Evolutionary conservation across 2,329 filamentous ascomycete genomes (phyloP).

Genomic region (Chrysoporthe cubensis): DNA sequence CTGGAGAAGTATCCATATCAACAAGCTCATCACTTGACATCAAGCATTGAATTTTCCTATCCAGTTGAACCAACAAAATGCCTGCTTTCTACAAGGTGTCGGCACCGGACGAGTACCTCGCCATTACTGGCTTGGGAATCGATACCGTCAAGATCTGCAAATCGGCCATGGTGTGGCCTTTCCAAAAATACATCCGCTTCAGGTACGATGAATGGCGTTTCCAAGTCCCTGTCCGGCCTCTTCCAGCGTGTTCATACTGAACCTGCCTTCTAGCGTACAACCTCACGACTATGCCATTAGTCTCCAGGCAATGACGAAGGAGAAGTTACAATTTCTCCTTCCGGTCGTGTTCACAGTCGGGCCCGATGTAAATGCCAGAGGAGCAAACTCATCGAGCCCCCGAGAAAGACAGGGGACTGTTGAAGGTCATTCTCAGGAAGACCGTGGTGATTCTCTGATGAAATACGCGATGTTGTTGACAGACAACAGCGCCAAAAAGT

Average conservation of each 20-base stretch:
- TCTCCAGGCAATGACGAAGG: slow-evolving; percentile 85
- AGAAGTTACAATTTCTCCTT: slow-evolving; percentile 82
- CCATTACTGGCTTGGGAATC: slow-evolving; percentile 80
- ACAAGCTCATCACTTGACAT: not conserved
- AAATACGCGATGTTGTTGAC: slow-evolving; percentile 84
- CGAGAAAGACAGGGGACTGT: slow-evolving; percentile 24
- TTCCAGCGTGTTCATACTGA: slow-evolving; percentile 4
- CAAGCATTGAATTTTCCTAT: not conserved
- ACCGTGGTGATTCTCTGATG: slow-evolving; percentile 66
- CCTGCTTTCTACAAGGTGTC: slow-evolving; percentile 62
- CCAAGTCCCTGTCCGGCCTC: not conserved
- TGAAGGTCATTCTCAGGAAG: slow-evolving; percentile 43
- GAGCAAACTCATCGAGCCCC: slow-evolving; percentile 44
- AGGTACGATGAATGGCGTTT: slow-evolving; percentile 27
- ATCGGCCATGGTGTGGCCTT: slow-evolving; percentile 72
- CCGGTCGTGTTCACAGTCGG: slow-evolving; percentile 87
- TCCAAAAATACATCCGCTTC: slow-evolving; percentile 67
- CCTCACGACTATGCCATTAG: slow-evolving; percentile 83
- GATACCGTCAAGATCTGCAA: slow-evolving; percentile 78
- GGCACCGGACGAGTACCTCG: slow-evolving; percentile 81
- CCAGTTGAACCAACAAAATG: not conserved
- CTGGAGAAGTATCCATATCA: too few species aligned
- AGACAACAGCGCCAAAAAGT: slow-evolving; percentile 51
- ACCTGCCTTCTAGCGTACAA: slow-evolving; percentile 59
- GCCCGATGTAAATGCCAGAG: slow-evolving; percentile 69